Conservation (phyloP, 257 asterid species). For the Solanum pimpinellifolium region DNA sequence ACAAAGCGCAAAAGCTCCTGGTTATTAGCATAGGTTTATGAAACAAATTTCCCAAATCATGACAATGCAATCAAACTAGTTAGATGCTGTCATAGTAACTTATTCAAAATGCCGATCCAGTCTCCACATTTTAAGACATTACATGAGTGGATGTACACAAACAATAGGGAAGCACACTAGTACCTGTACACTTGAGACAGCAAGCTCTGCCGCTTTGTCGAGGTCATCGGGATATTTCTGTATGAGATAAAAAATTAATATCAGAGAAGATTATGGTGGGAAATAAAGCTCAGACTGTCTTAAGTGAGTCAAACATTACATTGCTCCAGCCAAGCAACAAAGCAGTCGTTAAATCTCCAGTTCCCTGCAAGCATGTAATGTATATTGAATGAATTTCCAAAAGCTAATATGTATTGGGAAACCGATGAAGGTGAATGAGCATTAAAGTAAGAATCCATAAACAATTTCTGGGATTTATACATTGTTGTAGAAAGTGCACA, state of each 20-base stretch:
- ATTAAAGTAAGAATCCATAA: background rate
- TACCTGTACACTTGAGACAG: slow-evolving; percentile 98
- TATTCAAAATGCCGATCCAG: background rate
- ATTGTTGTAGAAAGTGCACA: background rate
- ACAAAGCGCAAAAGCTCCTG: background rate
- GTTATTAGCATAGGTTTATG: background rate
- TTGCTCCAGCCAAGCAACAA: slow-evolving; percentile 97
- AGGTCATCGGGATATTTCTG: slow-evolving; percentile 91
- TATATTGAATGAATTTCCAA: background rate
- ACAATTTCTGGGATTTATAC: background rate
- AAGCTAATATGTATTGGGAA: background rate
- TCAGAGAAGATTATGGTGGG: slow-evolving; percentile 3
- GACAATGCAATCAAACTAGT: background rate
- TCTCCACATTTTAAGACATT: background rate
- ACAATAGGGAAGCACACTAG: background rate
- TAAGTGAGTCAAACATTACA: slow-evolving; percentile 31
- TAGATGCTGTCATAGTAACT: background rate
- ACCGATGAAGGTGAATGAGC: background rate
- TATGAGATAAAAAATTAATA: slow-evolving; percentile 4
- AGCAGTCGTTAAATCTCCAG: slow-evolving; percentile 89
- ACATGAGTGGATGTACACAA: background rate
- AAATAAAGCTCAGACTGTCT: background rate
- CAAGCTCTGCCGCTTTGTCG: slow-evolving; percentile 85
- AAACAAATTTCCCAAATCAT: background rate
- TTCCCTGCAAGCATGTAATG: slow-evolving; percentile 60